Evolutionary conservation across 257 asterid genomes (phyloP).

Genomic region (Capsicum rhomboideum): DNA sequence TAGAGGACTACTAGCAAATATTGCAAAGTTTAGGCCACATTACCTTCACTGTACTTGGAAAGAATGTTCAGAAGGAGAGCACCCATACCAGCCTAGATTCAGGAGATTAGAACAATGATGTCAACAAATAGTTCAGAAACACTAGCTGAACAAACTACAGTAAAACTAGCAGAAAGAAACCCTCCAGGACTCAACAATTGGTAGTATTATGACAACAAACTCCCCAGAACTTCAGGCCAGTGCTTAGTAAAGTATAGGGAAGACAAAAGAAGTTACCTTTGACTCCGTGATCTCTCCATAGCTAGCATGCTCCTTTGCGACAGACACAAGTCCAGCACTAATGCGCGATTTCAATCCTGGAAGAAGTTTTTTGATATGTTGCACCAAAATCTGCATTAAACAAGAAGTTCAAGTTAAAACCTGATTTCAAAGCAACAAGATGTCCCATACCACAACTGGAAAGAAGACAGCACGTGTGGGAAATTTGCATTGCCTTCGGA

Average conservation of each 20-base stretch:
- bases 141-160: neutral
- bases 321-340: constrained; percentile 62
- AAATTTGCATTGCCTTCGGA: neutral
- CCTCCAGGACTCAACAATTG: neutral
- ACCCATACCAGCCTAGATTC: constrained; percentile 80
- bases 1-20: neutral
- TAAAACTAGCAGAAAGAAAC: neutral
- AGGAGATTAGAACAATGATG: constrained; percentile 3
- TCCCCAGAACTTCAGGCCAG: neutral
- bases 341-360: constrained; percentile 88
- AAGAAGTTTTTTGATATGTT: constrained; percentile 77
- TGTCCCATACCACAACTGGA: neutral
- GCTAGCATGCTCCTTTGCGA: constrained; percentile 93
- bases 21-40: neutral
- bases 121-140: neutral
- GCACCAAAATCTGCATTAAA: constrained; percentile 62
- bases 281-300: constrained; percentile 92
- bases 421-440: neutral
- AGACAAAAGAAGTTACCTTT: constrained; percentile 39
- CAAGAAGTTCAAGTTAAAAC: neutral
- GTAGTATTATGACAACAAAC: neutral
- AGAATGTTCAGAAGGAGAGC: constrained; percentile 80
- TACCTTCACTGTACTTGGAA: constrained; percentile 89
- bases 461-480: neutral
- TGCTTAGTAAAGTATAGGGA: neutral